These are phyloP conservation scores for Crithidia expoeki DNA, from an alignment of 208 protist genomes.

Conservation along the genomic window DNA sequence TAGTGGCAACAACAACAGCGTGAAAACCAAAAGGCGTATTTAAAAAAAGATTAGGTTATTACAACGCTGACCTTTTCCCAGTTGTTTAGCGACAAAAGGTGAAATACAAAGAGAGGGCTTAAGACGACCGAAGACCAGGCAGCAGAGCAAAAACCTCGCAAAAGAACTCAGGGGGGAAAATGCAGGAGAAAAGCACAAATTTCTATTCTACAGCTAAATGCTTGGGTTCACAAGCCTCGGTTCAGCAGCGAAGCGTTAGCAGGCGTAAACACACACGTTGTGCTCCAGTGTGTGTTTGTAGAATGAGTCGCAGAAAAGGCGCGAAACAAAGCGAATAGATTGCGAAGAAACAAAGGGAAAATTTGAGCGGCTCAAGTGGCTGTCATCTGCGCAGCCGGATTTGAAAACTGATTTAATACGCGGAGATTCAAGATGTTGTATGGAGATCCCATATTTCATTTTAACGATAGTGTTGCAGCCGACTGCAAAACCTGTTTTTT, in stretches of 20 bases:
- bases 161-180: not conserved
- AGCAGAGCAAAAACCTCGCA: not conserved
- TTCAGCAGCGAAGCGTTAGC: conserved; percentile 14
- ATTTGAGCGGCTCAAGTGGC: no score
- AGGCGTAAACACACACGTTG: conserved; percentile 4
- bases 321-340: conserved; percentile 1
- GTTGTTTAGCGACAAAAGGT: no score
- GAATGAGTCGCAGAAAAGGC: not conserved
- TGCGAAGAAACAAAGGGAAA: conserved; percentile 2
- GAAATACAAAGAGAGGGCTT: no score
- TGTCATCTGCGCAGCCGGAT: no score
- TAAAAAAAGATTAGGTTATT: not conserved
- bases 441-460: no score
- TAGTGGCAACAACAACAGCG: not conserved
- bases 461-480: no score
- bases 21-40: not conserved
- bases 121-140: not conserved
- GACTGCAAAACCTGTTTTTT: no score
- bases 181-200: not conserved
- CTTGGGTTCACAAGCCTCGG: not conserved
- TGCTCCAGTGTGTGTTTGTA: not conserved
- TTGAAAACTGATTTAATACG: no score
- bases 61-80: not conserved
- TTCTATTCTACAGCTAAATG: conserved; percentile 8
- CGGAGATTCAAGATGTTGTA: no score